Conservation (phyloP, 768 basidiomycete genomes). For the Leccinum subtestaceum region DNA sequence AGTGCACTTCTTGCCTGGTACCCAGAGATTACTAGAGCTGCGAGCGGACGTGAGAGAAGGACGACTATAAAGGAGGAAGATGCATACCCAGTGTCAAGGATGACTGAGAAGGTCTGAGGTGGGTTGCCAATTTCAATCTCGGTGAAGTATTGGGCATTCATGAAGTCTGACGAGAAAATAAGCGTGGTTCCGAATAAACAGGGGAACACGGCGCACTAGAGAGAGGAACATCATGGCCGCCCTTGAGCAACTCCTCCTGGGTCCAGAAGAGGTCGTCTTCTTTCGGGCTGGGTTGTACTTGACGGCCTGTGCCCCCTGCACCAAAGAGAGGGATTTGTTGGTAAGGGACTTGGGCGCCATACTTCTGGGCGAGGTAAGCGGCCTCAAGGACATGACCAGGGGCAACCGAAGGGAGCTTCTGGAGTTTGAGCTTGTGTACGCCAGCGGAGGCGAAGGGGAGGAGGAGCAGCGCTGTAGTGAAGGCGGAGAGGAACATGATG, state of each 20-base stretch:
- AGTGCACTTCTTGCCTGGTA: slow-evolving; percentile 76
- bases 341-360: slow-evolving; percentile 52
- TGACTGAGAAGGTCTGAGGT: slow-evolving; percentile 88
- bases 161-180: slow-evolving; percentile 63
- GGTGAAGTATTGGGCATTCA: slow-evolving; percentile 97
- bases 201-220: slow-evolving; percentile 44
- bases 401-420: slow-evolving; percentile 69
- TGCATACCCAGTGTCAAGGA: slow-evolving; percentile 83
- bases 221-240: slow-evolving; percentile 85
- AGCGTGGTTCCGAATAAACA: background rate
- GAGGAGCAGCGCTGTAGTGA: slow-evolving; percentile 36
- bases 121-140: slow-evolving; percentile 84
- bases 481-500: slow-evolving; percentile 43
- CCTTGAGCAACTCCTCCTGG: slow-evolving; percentile 64
- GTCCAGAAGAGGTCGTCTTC: slow-evolving; percentile 76
- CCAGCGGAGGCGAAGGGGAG: slow-evolving; percentile 50
- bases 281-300: slow-evolving; percentile 44
- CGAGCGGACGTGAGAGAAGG: slow-evolving; percentile 1
- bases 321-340: slow-evolving; percentile 66
- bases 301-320: slow-evolving; percentile 69
- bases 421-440: slow-evolving; percentile 83
- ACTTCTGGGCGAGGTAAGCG: slow-evolving; percentile 92
- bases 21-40: slow-evolving; percentile 92
- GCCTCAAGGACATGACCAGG: slow-evolving; percentile 68
- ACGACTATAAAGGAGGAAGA: slow-evolving; percentile 19